Evolutionary conservation across 1,139 yeast species (phyloP).

Genomic region (Pichia norvegensis): DNA sequence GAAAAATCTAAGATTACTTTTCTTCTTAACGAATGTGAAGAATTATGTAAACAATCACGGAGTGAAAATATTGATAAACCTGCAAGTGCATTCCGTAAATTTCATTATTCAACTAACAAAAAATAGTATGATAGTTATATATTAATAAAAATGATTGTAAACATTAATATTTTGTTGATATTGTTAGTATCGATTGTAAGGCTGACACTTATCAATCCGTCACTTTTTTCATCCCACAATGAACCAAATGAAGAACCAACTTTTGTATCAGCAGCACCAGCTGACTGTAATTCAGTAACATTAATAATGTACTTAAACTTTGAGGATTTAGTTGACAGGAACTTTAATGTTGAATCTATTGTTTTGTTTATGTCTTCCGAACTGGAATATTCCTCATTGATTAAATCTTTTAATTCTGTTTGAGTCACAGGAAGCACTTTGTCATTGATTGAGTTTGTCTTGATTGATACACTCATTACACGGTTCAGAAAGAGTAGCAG

Average conservation of each 20-base stretch:
- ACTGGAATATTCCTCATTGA: not conserved
- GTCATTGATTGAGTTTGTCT: not conserved
- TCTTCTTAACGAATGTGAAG: constrained; percentile 19
- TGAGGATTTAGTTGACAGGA: constrained; percentile 29
- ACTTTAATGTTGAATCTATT: constrained; percentile 16
- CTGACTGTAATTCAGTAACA: constrained; percentile 10
- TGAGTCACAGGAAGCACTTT: not conserved
- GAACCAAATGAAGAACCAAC: constrained; percentile 31
- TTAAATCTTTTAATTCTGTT: not conserved
- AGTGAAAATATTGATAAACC: constrained; percentile 6
- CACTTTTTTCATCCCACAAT: constrained; percentile 33
- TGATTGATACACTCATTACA: not conserved
- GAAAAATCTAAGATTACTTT: constrained; percentile 12
- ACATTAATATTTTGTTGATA: constrained; percentile 3
- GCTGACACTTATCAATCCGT: constrained; percentile 30
- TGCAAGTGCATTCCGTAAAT: constrained; percentile 9
- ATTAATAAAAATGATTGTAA: constrained; percentile 9
- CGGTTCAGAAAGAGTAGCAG: too few species aligned
- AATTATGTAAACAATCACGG: constrained; percentile 10
- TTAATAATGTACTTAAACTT: constrained; percentile 32
- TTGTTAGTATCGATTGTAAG: constrained; percentile 8
- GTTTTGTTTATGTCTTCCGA: constrained; percentile 1
- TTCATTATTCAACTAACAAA: constrained; percentile 7
- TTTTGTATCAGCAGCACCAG: constrained; percentile 12
- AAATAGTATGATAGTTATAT: not conserved